Percentiles rank a stretch among this genome's conserved stretches.
phyloP scores from a whole-genome alignment of 176 grass and related monocot species.

The Secale cereale region DNA sequence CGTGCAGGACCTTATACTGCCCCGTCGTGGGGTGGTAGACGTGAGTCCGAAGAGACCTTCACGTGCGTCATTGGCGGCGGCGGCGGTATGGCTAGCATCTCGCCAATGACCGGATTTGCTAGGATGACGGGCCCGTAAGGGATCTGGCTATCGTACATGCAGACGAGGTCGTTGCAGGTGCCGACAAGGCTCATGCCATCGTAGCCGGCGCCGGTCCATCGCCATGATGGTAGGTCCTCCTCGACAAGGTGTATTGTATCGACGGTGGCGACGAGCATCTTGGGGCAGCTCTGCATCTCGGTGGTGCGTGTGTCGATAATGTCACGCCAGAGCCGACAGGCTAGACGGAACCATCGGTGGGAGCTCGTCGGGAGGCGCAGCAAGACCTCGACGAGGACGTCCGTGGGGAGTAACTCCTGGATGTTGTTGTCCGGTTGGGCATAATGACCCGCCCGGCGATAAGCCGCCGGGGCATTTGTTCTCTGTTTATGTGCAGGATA shows the following conservation, averaged over 20 bases:
- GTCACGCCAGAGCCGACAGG: slow-evolving; percentile 1
- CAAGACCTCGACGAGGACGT: background rate
- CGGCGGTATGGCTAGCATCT: background rate
- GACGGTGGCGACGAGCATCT: background rate
- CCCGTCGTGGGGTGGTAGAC: background rate
- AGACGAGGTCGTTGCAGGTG: background rate
- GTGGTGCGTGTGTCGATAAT: background rate
- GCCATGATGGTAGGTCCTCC: background rate
- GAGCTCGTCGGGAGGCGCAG: background rate
- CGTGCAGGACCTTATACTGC: background rate
- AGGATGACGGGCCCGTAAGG: background rate
- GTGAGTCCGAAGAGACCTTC: background rate
- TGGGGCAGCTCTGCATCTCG: background rate
- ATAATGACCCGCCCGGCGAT: too few species aligned
- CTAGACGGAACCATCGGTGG: slow-evolving; percentile 5
- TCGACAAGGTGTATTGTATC: background rate
- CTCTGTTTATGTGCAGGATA: too few species aligned
- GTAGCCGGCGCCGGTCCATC: background rate
- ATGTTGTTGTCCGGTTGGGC: too few species aligned
- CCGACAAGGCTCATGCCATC: background rate
- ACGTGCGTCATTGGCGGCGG: background rate
- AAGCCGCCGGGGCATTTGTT: too few species aligned
- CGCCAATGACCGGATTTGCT: background rate
- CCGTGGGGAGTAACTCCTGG: background rate
- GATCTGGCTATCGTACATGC: background rate